These are phyloP conservation scores for Mimosa pudica DNA, from an alignment of 306 rosid genomes.

Conservation along the genomic window DNA sequence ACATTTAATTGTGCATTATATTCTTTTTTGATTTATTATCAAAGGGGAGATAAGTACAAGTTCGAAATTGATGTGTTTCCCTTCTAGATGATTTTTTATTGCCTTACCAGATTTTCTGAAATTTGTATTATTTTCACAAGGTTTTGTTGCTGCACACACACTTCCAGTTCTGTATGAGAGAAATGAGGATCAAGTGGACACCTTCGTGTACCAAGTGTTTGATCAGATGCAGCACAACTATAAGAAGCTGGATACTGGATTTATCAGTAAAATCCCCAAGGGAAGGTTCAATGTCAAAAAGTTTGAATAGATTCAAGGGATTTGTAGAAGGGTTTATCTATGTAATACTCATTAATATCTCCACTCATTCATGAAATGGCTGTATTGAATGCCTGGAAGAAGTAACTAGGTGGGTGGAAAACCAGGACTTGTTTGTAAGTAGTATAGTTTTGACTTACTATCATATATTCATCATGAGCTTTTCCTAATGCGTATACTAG, in stretches of 20 bases:
- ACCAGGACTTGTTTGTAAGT: not conserved
- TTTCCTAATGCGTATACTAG: not conserved
- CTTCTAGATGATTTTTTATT: slow-evolving; percentile 20
- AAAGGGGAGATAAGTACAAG: not conserved
- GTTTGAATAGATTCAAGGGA: slow-evolving; percentile 47
- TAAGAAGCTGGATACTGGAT: slow-evolving; percentile 56
- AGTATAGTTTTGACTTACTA: slow-evolving; percentile 2
- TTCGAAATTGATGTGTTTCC: not conserved
- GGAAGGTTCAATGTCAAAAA: slow-evolving; percentile 62
- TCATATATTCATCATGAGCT: not conserved
- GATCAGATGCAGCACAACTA: slow-evolving; percentile 57
- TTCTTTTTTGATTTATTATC: not conserved
- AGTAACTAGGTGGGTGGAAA: not conserved
- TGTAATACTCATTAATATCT: not conserved
- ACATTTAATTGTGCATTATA: not conserved
- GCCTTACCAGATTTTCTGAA: slow-evolving; percentile 21
- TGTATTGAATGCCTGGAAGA: not conserved
- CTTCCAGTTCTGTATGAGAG: slow-evolving; percentile 83
- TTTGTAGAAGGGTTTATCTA: slow-evolving; percentile 17
- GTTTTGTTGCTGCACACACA: slow-evolving; percentile 84
- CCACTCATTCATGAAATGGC: slow-evolving; percentile 24
- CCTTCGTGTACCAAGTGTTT: slow-evolving; percentile 49
- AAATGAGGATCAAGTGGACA: slow-evolving; percentile 74
- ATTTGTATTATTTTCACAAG: slow-evolving; percentile 37
- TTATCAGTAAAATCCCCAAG: slow-evolving; percentile 84